A percentile compares a stretch with the other conserved stretches of the same genome.
Conservation (phyloP, 768 basidiomycete species). For the Xerocomus brunneocitrinus region DNA sequence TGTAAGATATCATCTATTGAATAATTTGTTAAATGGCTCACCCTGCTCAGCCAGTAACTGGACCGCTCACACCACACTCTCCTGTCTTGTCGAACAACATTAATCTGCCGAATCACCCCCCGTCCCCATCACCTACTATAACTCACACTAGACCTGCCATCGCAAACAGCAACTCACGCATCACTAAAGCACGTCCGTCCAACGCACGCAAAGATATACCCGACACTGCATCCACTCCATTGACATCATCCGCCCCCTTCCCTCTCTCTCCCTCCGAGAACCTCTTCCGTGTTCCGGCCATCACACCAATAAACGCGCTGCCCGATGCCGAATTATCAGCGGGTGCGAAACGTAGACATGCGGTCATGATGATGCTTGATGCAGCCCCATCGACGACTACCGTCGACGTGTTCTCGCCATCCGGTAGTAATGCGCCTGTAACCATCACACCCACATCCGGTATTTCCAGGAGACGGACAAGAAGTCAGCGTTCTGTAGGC, state of each 20-base stretch:
- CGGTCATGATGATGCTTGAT: conserved; percentile 75
- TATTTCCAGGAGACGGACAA: conserved; percentile 49
- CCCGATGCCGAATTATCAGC: conserved; percentile 37
- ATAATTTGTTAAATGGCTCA: conserved; percentile 5
- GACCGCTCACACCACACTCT: conserved; percentile 32
- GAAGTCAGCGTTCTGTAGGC: conserved; percentile 42
- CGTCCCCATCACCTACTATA: conserved; percentile 29
- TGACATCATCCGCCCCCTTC: conserved; percentile 14
- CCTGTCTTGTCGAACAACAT: conserved; percentile 20
- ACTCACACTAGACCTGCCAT: conserved; percentile 14
- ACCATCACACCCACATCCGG: conserved; percentile 22
- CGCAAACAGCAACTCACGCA: conserved; percentile 17
- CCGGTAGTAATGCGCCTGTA: conserved; percentile 29
- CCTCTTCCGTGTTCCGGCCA: conserved; percentile 22
- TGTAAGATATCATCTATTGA: conserved; percentile 29
- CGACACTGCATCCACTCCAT: conserved; percentile 14
- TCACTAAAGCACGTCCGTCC: conserved; percentile 27
- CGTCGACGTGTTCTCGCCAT: conserved; percentile 35
- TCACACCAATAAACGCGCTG: conserved; percentile 30
- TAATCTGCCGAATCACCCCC: conserved; percentile 14
- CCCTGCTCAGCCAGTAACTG: conserved; percentile 10
- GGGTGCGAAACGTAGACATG: conserved; percentile 71
- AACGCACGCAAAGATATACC: conserved; percentile 27
- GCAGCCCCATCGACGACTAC: conserved; percentile 39
- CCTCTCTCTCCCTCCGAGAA: conserved; percentile 30